Percentiles rank a stretch among this genome's conserved stretches.
These are phyloP conservation scores for Aquanectria penicillioides DNA, from an alignment of 2,329 filamentous ascomycete genomes.

Conservation along the genomic window DNA sequence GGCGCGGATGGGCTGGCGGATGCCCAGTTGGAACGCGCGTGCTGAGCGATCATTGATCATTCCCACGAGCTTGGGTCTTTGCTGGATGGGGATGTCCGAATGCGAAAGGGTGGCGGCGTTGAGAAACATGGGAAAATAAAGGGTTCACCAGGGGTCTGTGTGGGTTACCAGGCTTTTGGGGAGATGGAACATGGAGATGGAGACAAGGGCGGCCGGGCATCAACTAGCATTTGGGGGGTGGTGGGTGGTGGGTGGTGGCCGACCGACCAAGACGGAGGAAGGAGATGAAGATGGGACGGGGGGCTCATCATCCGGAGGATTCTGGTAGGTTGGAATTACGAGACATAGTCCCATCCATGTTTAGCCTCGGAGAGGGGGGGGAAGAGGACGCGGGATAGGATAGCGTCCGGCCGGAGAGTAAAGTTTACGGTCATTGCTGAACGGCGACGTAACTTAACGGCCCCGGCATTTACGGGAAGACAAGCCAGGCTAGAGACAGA, in stretches of 20 bases:
- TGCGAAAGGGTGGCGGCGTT: neutral
- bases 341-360: no score
- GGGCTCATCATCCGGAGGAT: no score
- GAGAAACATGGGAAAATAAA: no score
- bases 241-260: no score
- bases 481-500: no score
- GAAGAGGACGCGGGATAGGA: neutral
- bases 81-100: slow-evolving; percentile 12
- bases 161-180: slow-evolving; percentile 22
- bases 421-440: no score
- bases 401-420: no score
- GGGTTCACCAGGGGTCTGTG: slow-evolving; percentile 3
- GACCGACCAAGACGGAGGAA: no score
- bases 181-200: slow-evolving; percentile 6
- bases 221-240: neutral
- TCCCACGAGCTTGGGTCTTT: slow-evolving; percentile 1
- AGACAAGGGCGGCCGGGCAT: neutral
- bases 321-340: no score
- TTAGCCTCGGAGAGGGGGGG: neutral
- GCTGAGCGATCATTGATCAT: neutral
- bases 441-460: no score
- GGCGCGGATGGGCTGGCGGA: neutral
- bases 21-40: neutral
- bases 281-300: no score
- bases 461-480: no score